Conservation (phyloP, 2,329 filamentous ascomycete species). For the Phyllosticta capitalensis region DNA sequence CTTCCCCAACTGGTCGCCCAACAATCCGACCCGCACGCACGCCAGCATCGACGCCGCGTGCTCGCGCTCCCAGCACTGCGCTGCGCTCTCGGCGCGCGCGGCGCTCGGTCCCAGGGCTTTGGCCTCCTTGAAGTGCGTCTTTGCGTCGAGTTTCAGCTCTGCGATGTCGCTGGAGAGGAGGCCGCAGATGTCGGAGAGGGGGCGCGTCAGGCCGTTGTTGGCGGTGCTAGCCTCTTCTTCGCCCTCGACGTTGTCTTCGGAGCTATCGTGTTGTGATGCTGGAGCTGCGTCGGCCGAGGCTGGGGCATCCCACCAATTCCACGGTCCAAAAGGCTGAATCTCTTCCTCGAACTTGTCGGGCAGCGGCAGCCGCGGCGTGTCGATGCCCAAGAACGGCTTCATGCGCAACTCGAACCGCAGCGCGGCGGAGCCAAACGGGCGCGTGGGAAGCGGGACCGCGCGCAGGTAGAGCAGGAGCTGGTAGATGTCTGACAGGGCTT, state of each 20-base stretch:
- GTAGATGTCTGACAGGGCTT: slow-evolving; percentile 34
- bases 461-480: slow-evolving; percentile 51
- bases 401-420: slow-evolving; percentile 76
- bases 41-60: not conserved
- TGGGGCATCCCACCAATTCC: slow-evolving; percentile 11
- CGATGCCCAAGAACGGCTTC: slow-evolving; percentile 67
- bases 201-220: not conserved
- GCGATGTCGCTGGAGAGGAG: not conserved
- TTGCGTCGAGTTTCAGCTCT: not conserved
- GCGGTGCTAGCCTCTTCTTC: not conserved
- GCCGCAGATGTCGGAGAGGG: not conserved
- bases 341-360: slow-evolving; percentile 49
- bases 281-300: too few species aligned
- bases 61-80: not conserved
- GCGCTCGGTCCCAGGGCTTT: not conserved
- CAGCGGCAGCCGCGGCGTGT: slow-evolving; percentile 56
- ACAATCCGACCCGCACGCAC: slow-evolving; percentile 4
- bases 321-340: slow-evolving; percentile 24
- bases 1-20: slow-evolving; percentile 17
- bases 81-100: not conserved
- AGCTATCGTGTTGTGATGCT: not conserved
- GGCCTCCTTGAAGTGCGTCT: not conserved
- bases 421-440: slow-evolving; percentile 57
- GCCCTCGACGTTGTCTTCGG: not conserved
- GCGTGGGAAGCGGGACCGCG: slow-evolving; percentile 40